phyloP scores from a whole-genome alignment of 805 yeast species.

The Starmera quercuum region DNA sequence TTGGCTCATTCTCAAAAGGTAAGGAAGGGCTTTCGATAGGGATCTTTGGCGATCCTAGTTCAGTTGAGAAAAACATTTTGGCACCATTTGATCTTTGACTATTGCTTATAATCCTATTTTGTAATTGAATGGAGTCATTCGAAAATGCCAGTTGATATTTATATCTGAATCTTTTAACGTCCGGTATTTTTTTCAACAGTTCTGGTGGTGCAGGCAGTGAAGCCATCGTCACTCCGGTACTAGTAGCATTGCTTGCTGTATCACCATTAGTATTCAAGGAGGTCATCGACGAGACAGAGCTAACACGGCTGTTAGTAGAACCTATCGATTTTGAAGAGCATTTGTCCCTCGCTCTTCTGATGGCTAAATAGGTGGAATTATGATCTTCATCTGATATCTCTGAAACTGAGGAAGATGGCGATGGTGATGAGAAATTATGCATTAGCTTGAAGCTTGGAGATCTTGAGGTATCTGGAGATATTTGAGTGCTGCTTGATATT shows the following conservation, averaged over 20 bases:
- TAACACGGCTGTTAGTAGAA: not conserved
- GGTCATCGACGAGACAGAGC: slow-evolving; percentile 7
- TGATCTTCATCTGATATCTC: slow-evolving; percentile 16
- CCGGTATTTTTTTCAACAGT: slow-evolving; percentile 35
- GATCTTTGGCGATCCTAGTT: not conserved
- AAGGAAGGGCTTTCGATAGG: slow-evolving; percentile 4
- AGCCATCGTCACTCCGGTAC: slow-evolving; percentile 12
- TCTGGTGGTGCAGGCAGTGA: slow-evolving; percentile 35
- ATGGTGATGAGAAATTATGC: slow-evolving; percentile 5
- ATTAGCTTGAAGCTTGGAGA: slow-evolving; percentile 3
- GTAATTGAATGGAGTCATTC: slow-evolving; percentile 30
- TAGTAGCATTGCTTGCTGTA: not conserved
- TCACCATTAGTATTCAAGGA: slow-evolving; percentile 8
- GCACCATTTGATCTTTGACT: not conserved
- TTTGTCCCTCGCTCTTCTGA: not conserved
- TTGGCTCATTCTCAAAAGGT: slow-evolving; percentile 7
- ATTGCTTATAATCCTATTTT: slow-evolving; percentile 17
- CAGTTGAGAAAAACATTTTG: not conserved
- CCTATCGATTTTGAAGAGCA: slow-evolving; percentile 1
- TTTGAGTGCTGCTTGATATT: slow-evolving; percentile 4
- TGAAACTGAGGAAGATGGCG: slow-evolving; percentile 14
- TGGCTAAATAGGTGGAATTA: not conserved
- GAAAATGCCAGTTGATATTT: slow-evolving; percentile 39
- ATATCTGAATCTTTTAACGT: slow-evolving; percentile 35
- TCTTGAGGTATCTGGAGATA: slow-evolving; percentile 1